Conservation (phyloP, 140 eudicot species). For the Erigeron philadelphicus region DNA sequence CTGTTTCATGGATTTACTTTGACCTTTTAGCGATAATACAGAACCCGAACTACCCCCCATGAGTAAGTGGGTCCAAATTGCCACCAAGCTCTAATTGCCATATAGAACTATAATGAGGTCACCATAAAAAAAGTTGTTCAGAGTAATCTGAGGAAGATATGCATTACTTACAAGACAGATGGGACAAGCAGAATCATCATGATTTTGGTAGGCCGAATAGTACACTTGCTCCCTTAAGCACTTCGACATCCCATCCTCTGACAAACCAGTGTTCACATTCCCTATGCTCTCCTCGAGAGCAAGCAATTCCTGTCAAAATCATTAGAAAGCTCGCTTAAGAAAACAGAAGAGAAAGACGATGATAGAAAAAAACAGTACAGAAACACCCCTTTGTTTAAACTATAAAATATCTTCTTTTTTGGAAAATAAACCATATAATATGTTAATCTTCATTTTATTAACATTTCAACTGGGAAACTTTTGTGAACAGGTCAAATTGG, state of each 20-base stretch:
- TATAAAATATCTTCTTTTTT: too few relatives aligned
- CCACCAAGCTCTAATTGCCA: neutral
- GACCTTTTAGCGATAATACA: neutral
- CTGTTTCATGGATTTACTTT: neutral
- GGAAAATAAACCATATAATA: neutral
- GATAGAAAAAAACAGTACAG: neutral
- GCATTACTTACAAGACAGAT: conserved; percentile 38
- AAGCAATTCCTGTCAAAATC: conserved; percentile 37
- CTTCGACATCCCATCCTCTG: conserved; percentile 31
- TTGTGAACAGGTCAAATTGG: neutral
- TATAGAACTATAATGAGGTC: neutral
- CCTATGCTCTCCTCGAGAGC: conserved; percentile 46
- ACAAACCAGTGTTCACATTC: conserved; percentile 41
- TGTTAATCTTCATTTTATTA: neutral
- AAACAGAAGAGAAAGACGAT: neutral
- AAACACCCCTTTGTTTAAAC: neutral
- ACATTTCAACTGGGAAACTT: neutral
- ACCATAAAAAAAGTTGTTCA: neutral
- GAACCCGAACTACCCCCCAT: neutral
- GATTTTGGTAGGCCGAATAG: conserved; percentile 17
- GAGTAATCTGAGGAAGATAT: neutral
- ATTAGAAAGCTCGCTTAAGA: neutral
- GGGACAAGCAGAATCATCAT: conserved; percentile 21
- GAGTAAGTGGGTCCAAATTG: neutral
- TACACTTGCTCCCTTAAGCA: conserved; percentile 27